phyloP scores from a whole-genome alignment of 2,329 filamentous ascomycete species.

The Colletotrichum tamarilloi region DNA sequence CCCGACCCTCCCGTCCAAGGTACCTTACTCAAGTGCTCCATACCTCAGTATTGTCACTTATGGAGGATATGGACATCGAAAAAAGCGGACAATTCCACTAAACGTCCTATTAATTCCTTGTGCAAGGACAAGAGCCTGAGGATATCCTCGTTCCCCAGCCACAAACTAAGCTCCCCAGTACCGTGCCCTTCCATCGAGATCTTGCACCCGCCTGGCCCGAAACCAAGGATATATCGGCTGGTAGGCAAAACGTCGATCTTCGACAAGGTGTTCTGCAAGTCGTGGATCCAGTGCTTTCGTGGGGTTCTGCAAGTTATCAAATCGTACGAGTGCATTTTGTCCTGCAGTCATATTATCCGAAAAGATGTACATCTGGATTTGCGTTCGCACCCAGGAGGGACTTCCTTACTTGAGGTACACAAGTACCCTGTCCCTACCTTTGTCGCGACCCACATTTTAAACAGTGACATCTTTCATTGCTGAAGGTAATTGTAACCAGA shows the following conservation, averaged over 20 bases:
- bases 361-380: neutral
- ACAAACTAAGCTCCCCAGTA: neutral
- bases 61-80: neutral
- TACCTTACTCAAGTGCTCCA: too few relatives aligned
- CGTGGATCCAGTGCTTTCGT: neutral
- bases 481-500: neutral
- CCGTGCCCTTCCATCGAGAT: constrained; percentile 9
- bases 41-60: too few relatives aligned
- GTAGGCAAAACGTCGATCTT: neutral
- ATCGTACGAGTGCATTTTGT: too few relatives aligned
- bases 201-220: neutral
- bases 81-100: neutral
- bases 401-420: neutral
- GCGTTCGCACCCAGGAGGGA: neutral
- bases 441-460: neutral
- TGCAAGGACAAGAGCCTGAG: neutral
- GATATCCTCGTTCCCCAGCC: neutral
- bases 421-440: neutral
- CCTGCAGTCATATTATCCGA: neutral
- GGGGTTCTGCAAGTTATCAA: neutral
- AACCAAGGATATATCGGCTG: neutral
- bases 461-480: neutral
- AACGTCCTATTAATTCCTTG: neutral
- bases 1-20: neutral
- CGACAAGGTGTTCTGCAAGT: neutral